These are phyloP conservation scores for Solanum bulbocastanum DNA, from an alignment of 257 asterid species.

Conservation along the genomic window DNA sequence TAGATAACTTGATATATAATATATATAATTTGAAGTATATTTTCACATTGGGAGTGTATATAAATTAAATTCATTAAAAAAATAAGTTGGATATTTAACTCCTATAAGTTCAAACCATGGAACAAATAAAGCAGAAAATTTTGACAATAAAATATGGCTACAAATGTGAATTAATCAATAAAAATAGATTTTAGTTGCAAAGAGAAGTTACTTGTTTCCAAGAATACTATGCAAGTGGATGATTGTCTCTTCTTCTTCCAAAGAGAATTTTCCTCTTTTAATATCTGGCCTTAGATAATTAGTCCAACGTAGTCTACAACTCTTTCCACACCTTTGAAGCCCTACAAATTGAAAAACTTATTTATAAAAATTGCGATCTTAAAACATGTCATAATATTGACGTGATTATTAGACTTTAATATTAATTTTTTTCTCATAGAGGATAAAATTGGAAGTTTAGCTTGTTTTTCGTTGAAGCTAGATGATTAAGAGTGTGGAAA, in stretches of 20 bases:
- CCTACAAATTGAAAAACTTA: constrained; percentile 12
- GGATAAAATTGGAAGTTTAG: too few relatives aligned
- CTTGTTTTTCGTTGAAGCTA: too few relatives aligned
- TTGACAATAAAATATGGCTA: not conserved
- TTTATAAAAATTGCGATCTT: not conserved
- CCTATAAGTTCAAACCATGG: not conserved
- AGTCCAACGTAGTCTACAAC: constrained; percentile 82
- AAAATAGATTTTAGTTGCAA: not conserved
- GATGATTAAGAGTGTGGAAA: not conserved
- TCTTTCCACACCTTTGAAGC: constrained; percentile 77
- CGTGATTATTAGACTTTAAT: not conserved
- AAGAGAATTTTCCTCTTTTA: constrained; percentile 62
- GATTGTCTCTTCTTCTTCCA: constrained; percentile 71
- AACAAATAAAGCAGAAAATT: not conserved
- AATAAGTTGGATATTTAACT: not conserved
- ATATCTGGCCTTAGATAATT: constrained; percentile 77
- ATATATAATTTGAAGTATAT: too few relatives aligned
- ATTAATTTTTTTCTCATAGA: not conserved
- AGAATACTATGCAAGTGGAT: constrained; percentile 70
- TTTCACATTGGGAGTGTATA: too few relatives aligned
- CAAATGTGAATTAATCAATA: not conserved
- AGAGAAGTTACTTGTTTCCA: constrained; percentile 56
- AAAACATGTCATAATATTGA: not conserved
- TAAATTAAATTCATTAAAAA: not conserved
- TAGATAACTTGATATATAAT: too few relatives aligned